These are phyloP conservation scores for Catenaria anguillulae DNA, from an alignment of 371 early-diverging fungal species.

Conservation along the genomic window DNA sequence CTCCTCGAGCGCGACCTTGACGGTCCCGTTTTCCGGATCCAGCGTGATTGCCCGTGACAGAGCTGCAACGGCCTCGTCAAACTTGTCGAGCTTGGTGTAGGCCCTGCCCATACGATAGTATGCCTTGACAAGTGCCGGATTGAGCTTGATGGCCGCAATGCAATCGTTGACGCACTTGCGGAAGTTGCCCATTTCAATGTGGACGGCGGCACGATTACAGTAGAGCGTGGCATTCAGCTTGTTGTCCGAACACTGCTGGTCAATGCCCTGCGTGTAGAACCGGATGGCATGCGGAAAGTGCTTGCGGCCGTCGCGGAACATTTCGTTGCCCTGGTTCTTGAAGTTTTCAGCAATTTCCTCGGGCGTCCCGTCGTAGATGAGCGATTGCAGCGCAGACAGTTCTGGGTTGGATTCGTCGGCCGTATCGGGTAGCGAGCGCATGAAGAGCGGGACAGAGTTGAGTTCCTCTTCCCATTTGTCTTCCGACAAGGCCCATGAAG, in stretches of 20 bases:
- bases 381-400: constrained; percentile 66
- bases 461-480: constrained; percentile 41
- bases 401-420: constrained; percentile 47
- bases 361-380: constrained; percentile 86
- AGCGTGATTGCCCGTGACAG: constrained; percentile 1
- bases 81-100: constrained; percentile 52
- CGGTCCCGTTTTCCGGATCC: constrained; percentile 20
- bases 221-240: constrained; percentile 60
- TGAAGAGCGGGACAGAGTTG: constrained; percentile 77
- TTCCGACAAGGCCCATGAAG: not conserved
- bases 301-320: constrained; percentile 53
- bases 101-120: constrained; percentile 81
- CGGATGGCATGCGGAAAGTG: constrained; percentile 60
- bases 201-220: constrained; percentile 82
- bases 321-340: constrained; percentile 89
- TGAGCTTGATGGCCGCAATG: constrained; percentile 57
- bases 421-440: constrained; percentile 31
- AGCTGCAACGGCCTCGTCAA: constrained; percentile 70
- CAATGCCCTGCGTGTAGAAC: constrained; percentile 77
- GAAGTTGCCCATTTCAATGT: constrained; percentile 80
- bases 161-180: constrained; percentile 78
- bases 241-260: constrained; percentile 54
- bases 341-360: constrained; percentile 89
- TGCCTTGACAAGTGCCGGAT: constrained; percentile 75
- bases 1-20: constrained; percentile 25